Base-by-base conservation (phyloP, 1,284 basidiomycete genomes). In the Veloporphyrellus conicus region DNA sequence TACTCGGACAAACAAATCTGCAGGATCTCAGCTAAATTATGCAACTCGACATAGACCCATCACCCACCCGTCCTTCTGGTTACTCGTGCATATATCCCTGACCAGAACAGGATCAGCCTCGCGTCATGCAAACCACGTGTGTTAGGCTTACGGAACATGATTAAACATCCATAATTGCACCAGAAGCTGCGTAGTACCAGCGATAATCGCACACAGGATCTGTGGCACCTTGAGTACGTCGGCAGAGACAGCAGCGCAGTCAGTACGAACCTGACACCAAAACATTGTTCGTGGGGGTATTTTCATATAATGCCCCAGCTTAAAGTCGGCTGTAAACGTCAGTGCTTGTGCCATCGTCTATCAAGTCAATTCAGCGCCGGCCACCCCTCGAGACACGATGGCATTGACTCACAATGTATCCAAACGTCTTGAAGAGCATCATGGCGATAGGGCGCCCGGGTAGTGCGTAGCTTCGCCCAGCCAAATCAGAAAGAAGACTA, bases 261-360 rank as follows among this genome's bases (percentile, higher is more conserved):
- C 36, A 4, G 3, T n/a, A 4, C 58, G 9, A n/a, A 63, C 55
- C 55, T 79, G 76, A 41, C 57, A 64, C 48, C 58, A 61, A 56
- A 77, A 77, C 62, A 74, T 71, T 4, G 64, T 53, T 19, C 74
- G 71, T 6, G 77, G 77, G 0, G 74, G 70, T 15, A 78, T 60
- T 60, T 80, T 80, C 69, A 76, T 77, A 54, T 78, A 77, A 54
- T 76, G 72, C 4, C 69, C 75, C 11, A 76, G 66, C 57, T 76
- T 77, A 38, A 71, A 63, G 45, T 79, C 75, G 1, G 64, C 55
- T 2, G 72, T 60, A 54, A 76, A 78, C 6, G 55, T 54, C n/a
- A 76, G 47, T 0, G 72, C 75, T 53, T 74, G 72, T 5, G 48
- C 16, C 61, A 67, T 62, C 9, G 65, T 54, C 67, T 68, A 16